These are phyloP conservation scores for Umbelopsis isabellina DNA, from an alignment of 192 early-diverging fungal genomes.

Conservation along the genomic window DNA sequence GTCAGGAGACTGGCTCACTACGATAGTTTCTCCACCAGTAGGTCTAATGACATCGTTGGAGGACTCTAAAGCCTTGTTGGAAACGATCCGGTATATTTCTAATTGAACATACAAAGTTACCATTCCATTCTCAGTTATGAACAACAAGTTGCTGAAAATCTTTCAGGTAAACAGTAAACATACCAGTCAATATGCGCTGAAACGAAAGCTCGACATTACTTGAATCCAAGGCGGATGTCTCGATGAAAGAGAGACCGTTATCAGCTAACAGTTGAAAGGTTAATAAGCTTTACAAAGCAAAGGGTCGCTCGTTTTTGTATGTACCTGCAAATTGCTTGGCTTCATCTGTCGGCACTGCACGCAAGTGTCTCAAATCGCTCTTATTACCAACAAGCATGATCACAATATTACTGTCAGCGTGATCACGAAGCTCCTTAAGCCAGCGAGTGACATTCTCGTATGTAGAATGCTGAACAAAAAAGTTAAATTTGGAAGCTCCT, in stretches of 20 bases:
- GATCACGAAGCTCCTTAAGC: slow-evolving; percentile 97
- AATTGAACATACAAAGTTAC: slow-evolving; percentile 9
- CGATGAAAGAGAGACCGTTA: slow-evolving; percentile 94
- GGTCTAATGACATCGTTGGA: slow-evolving; percentile 70
- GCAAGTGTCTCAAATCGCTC: slow-evolving; percentile 94
- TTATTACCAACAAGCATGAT: slow-evolving; percentile 99
- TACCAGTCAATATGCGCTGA: slow-evolving; percentile 93
- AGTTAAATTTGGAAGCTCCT: neutral
- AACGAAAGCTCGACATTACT: slow-evolving; percentile 97
- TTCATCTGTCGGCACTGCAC: slow-evolving; percentile 98
- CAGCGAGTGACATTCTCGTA: slow-evolving; percentile 97
- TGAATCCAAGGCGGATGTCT: slow-evolving; percentile 96
- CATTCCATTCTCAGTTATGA: neutral
- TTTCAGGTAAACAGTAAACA: slow-evolving; percentile 9
- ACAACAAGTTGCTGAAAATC: neutral
- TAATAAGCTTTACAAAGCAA: neutral
- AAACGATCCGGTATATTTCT: slow-evolving; percentile 96
- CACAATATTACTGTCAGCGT: slow-evolving; percentile 98
- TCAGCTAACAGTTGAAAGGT: slow-evolving; percentile 55
- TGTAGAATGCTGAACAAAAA: slow-evolving; percentile 62
- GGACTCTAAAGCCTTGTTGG: slow-evolving; percentile 93
- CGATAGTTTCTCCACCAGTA: slow-evolving; percentile 71
- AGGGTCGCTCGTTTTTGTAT: neutral
- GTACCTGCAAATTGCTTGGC: slow-evolving; percentile 95
- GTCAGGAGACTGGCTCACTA: slow-evolving; percentile 60